phyloP scores from a whole-genome alignment of 1,139 yeast species.

The Lodderomyces jiufengensis region DNA sequence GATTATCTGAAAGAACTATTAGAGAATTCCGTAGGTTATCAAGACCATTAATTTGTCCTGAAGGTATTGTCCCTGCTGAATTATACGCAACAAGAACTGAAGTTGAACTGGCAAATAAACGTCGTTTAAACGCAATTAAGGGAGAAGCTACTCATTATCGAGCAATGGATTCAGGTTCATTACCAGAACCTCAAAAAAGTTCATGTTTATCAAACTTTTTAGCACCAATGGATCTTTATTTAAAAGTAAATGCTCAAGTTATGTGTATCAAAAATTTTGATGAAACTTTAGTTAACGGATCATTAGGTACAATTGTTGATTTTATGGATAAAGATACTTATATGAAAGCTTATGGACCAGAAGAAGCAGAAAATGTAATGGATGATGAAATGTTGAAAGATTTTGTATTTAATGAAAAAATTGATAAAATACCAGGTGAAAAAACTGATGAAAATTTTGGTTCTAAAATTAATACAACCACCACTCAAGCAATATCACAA shows the following conservation, averaged over 20 bases:
- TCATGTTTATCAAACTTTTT: slow-evolving; percentile 59
- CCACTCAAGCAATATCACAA: slow-evolving; percentile 8
- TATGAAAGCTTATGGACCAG: slow-evolving; percentile 19
- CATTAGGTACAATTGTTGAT: slow-evolving; percentile 71
- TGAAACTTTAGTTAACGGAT: slow-evolving; percentile 85
- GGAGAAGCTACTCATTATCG: slow-evolving; percentile 47
- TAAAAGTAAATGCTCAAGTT: slow-evolving; percentile 87
- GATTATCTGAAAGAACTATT: slow-evolving; percentile 52
- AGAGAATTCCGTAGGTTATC: slow-evolving; percentile 51
- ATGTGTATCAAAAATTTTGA: slow-evolving; percentile 94
- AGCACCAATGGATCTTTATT: slow-evolving; percentile 59
- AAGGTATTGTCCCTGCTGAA: slow-evolving; percentile 83
- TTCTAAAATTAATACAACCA: neutral
- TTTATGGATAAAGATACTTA: slow-evolving; percentile 38
- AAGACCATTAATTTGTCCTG: slow-evolving; percentile 55
- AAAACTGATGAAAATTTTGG: too few relatives aligned
- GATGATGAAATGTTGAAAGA: slow-evolving; percentile 16
- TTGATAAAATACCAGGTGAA: too few relatives aligned
- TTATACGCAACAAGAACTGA: slow-evolving; percentile 79
- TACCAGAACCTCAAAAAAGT: slow-evolving; percentile 43
- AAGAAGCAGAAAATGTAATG: slow-evolving; percentile 4
- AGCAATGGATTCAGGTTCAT: slow-evolving; percentile 63
- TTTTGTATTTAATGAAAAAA: slow-evolving; percentile 22
- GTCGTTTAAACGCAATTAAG: slow-evolving; percentile 48
- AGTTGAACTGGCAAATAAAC: slow-evolving; percentile 73